Conservation (phyloP, 805 yeast species). For the Teunomyces aglyptinius region DNA sequence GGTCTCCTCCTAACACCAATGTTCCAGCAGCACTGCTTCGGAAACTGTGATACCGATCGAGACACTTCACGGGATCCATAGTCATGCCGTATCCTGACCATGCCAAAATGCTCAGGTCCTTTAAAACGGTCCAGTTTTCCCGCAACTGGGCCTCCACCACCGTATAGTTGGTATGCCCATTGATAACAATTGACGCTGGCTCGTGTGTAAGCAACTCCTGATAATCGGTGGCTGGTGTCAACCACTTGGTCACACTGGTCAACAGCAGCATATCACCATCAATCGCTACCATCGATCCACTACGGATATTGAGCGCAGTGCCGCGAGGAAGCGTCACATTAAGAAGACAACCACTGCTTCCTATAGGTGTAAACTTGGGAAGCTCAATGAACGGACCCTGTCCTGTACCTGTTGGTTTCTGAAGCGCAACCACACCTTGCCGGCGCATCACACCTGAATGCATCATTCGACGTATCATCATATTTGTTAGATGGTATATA, state of each 20-base stretch:
- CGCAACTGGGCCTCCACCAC: slow-evolving; percentile 34
- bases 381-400: slow-evolving; percentile 47
- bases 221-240: slow-evolving; percentile 16
- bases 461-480: background rate
- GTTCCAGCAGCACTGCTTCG: slow-evolving; percentile 37
- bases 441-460: background rate
- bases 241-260: slow-evolving; percentile 12
- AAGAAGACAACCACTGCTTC: slow-evolving; percentile 35
- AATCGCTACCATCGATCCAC: slow-evolving; percentile 42
- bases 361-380: slow-evolving; percentile 42
- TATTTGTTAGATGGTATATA: background rate
- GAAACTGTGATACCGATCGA: slow-evolving; percentile 24
- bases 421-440: background rate
- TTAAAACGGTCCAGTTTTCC: slow-evolving; percentile 42
- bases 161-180: slow-evolving; percentile 33
- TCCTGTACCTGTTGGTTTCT: slow-evolving; percentile 40
- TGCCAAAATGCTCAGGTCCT: slow-evolving; percentile 38
- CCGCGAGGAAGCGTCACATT: slow-evolving; percentile 45
- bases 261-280: slow-evolving; percentile 40
- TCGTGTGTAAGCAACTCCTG: slow-evolving; percentile 31
- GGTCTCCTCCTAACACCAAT: slow-evolving; percentile 38
- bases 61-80: slow-evolving; percentile 14
- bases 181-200: slow-evolving; percentile 35
- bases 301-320: slow-evolving; percentile 33
- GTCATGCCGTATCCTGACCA: slow-evolving; percentile 46